Conservation (phyloP, 495 filamentous ascomycete species). For the Talaromyces borbonicus region DNA sequence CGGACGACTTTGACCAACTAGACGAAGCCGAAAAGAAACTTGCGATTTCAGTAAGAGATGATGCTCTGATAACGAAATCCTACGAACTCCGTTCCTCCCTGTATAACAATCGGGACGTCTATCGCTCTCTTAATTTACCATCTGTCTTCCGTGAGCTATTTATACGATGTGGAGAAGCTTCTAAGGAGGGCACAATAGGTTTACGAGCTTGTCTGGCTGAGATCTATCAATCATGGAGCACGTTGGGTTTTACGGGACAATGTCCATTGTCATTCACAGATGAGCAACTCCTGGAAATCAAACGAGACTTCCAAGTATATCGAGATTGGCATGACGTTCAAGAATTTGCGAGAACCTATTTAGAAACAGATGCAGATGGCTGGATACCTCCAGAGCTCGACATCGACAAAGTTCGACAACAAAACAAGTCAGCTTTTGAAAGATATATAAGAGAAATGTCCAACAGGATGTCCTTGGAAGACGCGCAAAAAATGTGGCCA, state of each 20-base stretch:
- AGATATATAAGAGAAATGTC: constrained; percentile 1
- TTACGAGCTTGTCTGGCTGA: constrained; percentile 14
- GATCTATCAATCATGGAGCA: constrained; percentile 11
- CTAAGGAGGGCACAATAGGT: constrained; percentile 14
- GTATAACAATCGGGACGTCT: constrained; percentile 14
- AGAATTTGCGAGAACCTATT: constrained; percentile 15
- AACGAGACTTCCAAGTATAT: constrained; percentile 9
- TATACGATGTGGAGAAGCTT: constrained; percentile 14
- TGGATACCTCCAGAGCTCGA: constrained; percentile 30
- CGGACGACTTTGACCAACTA: constrained; percentile 19
- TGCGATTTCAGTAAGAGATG: constrained; percentile 10
- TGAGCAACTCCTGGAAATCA: constrained; percentile 16
- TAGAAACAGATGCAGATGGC: constrained; percentile 15
- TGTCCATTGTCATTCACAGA: constrained; percentile 21
- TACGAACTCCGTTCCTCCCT: constrained; percentile 17
- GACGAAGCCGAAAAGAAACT: constrained; percentile 8
- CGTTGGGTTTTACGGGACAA: constrained; percentile 13
- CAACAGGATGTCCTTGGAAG: background rate
- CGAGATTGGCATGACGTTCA: constrained; percentile 14
- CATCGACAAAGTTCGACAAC: constrained; percentile 43
- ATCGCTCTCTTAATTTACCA: constrained; percentile 9
- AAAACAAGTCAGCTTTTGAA: constrained; percentile 10
- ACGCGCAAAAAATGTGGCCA: background rate
- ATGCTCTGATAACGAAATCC: constrained; percentile 15
- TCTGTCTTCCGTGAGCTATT: constrained; percentile 10